These are phyloP conservation scores for Ilyonectria destructans DNA, from an alignment of 2,329 filamentous ascomycete genomes.

Conservation along the genomic window DNA sequence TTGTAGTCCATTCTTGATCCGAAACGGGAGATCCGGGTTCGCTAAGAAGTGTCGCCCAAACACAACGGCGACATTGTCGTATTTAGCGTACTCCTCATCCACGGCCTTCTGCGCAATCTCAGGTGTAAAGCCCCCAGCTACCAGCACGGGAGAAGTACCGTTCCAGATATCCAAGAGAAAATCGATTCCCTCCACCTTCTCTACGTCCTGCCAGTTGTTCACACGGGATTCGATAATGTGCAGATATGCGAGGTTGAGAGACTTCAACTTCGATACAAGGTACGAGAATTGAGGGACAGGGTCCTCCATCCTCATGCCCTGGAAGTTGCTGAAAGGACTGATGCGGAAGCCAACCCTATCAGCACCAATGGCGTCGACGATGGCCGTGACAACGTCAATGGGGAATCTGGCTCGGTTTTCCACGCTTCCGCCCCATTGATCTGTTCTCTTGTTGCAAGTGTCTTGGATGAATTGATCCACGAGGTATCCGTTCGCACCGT, in stretches of 20 bases:
- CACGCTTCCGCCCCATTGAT: conserved; percentile 65
- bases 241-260: neutral
- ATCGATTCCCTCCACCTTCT: neutral
- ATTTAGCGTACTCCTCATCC: conserved; percentile 47
- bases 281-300: conserved; percentile 75
- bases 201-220: neutral
- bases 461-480: conserved; percentile 63
- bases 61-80: conserved; percentile 50
- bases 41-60: conserved; percentile 11
- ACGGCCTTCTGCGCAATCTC: neutral
- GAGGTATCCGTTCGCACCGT: conserved; percentile 72
- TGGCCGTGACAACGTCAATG: neutral
- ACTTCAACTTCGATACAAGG: conserved; percentile 55
- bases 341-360: conserved; percentile 70
- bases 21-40: conserved; percentile 11
- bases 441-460: conserved; percentile 64
- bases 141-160: neutral
- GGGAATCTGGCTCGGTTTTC: conserved; percentile 65
- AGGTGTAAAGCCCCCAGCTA: neutral
- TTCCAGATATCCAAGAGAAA: neutral
- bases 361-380: conserved; percentile 61
- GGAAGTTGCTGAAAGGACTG: conserved; percentile 71
- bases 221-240: neutral
- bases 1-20: neutral
- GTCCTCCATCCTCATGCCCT: conserved; percentile 71